phyloP scores from a whole-genome alignment of 1,284 basidiomycete genomes.

The Trametes pubescens region DNA sequence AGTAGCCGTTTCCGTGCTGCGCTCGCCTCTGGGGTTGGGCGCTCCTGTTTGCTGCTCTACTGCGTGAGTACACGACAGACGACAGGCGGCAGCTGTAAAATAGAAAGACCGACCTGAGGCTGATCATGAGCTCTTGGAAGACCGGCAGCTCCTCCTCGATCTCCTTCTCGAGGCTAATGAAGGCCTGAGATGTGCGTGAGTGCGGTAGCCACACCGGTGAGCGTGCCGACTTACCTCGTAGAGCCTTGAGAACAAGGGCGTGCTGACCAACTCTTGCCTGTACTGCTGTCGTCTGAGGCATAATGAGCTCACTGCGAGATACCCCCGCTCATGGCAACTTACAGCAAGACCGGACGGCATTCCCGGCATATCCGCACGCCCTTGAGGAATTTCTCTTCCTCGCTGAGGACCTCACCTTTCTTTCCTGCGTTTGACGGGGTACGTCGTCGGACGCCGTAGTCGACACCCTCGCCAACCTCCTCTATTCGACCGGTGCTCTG shows the following conservation, averaged over 20 bases:
- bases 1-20: constrained; percentile 81
- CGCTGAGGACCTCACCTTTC: constrained; percentile 55
- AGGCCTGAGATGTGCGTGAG: constrained; percentile 52
- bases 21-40: constrained; percentile 73
- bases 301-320: not conserved
- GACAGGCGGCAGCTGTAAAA: constrained; percentile 1
- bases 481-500: constrained; percentile 78
- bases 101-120: constrained; percentile 54
- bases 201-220: not conserved
- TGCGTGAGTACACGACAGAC: constrained; percentile 9
- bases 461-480: constrained; percentile 87
- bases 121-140: constrained; percentile 73
- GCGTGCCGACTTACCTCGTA: constrained; percentile 63
- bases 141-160: constrained; percentile 74
- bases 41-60: constrained; percentile 63
- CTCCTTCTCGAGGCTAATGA: constrained; percentile 81
- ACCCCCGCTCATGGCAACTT: not conserved
- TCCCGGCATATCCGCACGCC: constrained; percentile 86
- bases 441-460: constrained; percentile 77
- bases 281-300: constrained; percentile 78
- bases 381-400: constrained; percentile 82
- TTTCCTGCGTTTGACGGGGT: constrained; percentile 41
- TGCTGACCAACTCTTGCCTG: constrained; percentile 67
- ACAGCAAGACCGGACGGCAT: constrained; percentile 84
- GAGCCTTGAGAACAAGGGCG: constrained; percentile 72